A percentile compares a stretch with the other conserved stretches of the same genome.
Conservation (phyloP, 768 basidiomycete species). For the Mycena chlorophos region DNA sequence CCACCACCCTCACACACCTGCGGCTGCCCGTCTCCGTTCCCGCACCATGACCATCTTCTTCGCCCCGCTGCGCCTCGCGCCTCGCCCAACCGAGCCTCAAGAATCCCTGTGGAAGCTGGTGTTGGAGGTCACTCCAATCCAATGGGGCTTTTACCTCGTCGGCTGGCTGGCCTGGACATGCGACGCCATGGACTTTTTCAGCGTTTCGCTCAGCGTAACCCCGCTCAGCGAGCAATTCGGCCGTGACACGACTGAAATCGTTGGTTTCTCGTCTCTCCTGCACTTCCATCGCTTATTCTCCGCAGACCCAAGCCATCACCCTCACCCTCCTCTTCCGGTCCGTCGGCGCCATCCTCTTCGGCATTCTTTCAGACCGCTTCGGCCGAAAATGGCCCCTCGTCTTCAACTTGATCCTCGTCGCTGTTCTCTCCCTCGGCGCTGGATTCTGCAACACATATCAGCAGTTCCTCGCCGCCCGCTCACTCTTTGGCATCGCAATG, state of each 20-base stretch:
- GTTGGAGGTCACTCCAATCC: background rate
- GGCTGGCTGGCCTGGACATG: constrained; percentile 82
- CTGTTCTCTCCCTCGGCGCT: constrained; percentile 72
- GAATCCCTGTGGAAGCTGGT: constrained; percentile 6
- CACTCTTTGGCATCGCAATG: constrained; percentile 86
- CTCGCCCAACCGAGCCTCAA: constrained; percentile 2
- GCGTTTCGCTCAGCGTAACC: constrained; percentile 63
- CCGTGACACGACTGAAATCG: constrained; percentile 42
- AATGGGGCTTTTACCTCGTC: constrained; percentile 22
- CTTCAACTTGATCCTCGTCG: constrained; percentile 68
- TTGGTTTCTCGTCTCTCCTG: constrained; percentile 19
- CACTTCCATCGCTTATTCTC: background rate
- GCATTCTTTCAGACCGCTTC: constrained; percentile 82
- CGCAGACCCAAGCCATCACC: constrained; percentile 78
- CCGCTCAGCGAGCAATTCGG: constrained; percentile 50
- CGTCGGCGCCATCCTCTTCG: constrained; percentile 79
- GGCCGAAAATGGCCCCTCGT: constrained; percentile 95
- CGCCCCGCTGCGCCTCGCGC: constrained; percentile 20
- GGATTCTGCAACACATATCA: constrained; percentile 77
- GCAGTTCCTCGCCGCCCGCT: constrained; percentile 80
- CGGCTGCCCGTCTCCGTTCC: background rate
- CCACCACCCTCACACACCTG: no score
- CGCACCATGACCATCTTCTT: constrained; percentile 23
- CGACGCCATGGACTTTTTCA: constrained; percentile 87
- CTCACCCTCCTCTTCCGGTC: constrained; percentile 91